Conservation (phyloP, 495 filamentous ascomycete genomes). For the Apiosordaria backusii region DNA sequence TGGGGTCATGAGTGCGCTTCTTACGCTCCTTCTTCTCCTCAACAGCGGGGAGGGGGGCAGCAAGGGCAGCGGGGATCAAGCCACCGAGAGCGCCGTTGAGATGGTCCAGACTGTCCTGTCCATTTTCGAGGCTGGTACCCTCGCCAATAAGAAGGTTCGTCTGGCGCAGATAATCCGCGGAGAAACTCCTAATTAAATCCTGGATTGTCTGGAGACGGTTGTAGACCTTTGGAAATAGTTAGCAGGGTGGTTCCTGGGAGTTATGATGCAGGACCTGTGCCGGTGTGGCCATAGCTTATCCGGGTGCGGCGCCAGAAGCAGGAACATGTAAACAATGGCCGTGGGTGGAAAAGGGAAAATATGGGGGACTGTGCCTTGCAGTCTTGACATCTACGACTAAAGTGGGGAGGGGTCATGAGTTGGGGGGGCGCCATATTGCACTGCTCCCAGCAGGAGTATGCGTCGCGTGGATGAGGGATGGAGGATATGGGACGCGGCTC, state of each 20-base stretch:
- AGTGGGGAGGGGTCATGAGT: too few relatives aligned
- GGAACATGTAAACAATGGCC: background rate
- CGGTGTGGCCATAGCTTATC: background rate
- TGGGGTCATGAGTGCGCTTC: conserved; percentile 85
- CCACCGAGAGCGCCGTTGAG: conserved; percentile 41
- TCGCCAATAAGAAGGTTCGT: conserved; percentile 72
- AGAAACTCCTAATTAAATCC: conserved; percentile 66
- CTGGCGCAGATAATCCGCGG: conserved; percentile 76
- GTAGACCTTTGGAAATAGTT: conserved; percentile 57
- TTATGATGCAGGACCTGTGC: conserved; percentile 2
- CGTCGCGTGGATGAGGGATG: too few relatives aligned
- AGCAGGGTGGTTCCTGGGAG: conserved; percentile 16
- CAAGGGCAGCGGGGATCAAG: conserved; percentile 37
- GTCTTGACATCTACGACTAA: too few relatives aligned
- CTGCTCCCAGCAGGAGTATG: too few relatives aligned
- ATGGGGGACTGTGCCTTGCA: background rate
- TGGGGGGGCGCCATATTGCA: too few relatives aligned
- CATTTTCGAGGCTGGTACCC: conserved; percentile 48
- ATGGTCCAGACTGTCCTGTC: conserved; percentile 46
- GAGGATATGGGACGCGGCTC: background rate
- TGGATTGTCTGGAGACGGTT: conserved; percentile 69
- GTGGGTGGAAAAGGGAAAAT: background rate
- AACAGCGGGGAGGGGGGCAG: conserved; percentile 39
- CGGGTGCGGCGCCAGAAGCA: background rate
- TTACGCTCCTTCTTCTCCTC: conserved; percentile 77